These are phyloP conservation scores for Coriaria nepalensis DNA, from an alignment of 306 rosid species.

Conservation along the genomic window DNA sequence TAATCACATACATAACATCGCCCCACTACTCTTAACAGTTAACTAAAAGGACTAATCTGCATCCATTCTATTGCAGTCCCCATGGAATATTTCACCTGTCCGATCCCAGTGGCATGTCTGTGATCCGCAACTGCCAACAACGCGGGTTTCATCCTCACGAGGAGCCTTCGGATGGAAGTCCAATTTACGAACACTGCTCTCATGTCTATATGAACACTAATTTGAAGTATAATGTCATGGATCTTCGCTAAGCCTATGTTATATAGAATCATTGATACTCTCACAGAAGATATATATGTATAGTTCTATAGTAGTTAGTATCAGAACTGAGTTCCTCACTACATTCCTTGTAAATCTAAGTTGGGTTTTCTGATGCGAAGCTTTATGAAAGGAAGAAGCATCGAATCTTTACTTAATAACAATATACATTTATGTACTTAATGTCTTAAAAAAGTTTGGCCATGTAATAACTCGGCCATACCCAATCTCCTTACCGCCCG, in stretches of 20 bases:
- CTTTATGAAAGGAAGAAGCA: neutral
- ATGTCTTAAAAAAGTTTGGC: too few species aligned
- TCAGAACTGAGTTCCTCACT: too few species aligned
- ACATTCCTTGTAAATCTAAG: slow-evolving; percentile 3
- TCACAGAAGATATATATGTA: neutral
- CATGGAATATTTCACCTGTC: slow-evolving; percentile 95
- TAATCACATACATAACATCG: too few species aligned
- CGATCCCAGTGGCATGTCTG: slow-evolving; percentile 82
- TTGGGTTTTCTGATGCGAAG: neutral
- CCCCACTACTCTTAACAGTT: neutral
- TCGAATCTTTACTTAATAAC: too few species aligned
- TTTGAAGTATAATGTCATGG: slow-evolving; percentile 55
- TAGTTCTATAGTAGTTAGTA: neutral
- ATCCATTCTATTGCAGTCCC: slow-evolving; percentile 55
- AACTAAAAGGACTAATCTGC: slow-evolving; percentile 10
- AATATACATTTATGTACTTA: too few species aligned
- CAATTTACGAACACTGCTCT: slow-evolving; percentile 92
- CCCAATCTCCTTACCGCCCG: too few species aligned
- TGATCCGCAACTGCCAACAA: slow-evolving; percentile 75
- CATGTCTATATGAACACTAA: slow-evolving; percentile 81
- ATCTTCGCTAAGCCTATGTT: slow-evolving; percentile 49
- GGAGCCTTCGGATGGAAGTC: slow-evolving; percentile 75
- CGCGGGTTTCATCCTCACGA: slow-evolving; percentile 99
- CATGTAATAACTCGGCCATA: too few species aligned
- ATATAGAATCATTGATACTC: neutral